A percentile compares a stretch with the other conserved stretches of the same genome.
Evolutionary conservation across 2,329 filamentous ascomycete genomes (phyloP).

Genomic region (Nannizzia gypsea): DNA sequence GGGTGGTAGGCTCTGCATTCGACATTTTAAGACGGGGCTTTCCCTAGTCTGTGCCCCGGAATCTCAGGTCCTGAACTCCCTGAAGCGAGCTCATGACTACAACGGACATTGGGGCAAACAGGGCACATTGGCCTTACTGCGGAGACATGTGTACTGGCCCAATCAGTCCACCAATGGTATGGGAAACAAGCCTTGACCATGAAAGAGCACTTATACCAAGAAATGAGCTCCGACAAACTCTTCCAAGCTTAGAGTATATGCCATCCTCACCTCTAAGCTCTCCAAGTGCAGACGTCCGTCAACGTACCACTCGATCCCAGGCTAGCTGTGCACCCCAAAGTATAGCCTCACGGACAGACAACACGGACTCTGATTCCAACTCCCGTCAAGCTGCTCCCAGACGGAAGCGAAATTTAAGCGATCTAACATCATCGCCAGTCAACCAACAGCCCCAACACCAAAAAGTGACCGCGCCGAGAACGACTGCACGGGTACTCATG

Average conservation of each 20-base stretch:
- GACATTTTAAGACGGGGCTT: too few relatives aligned
- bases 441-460: too few relatives aligned
- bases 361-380: slow-evolving; percentile 11
- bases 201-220: slow-evolving; percentile 14
- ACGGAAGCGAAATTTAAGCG: slow-evolving; percentile 17
- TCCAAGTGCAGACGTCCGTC: slow-evolving; percentile 8
- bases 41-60: too few relatives aligned
- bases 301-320: slow-evolving; percentile 15
- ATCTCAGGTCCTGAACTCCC: too few relatives aligned
- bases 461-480: too few relatives aligned
- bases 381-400: slow-evolving; percentile 10
- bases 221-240: slow-evolving; percentile 15
- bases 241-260: slow-evolving; percentile 16
- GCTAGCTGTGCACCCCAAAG: slow-evolving; percentile 14
- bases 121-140: too few relatives aligned
- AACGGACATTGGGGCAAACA: too few relatives aligned
- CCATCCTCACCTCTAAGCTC: slow-evolving; percentile 15
- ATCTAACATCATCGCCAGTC: slow-evolving; percentile 15
- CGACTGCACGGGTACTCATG: too few relatives aligned
- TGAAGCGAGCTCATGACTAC: too few relatives aligned
- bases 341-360: too few relatives aligned
- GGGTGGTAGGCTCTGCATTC: too few relatives aligned
- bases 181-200: slow-evolving; percentile 17
- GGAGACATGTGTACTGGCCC: slow-evolving; percentile 11
- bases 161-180: too few relatives aligned